Evolutionary conservation across 1,284 basidiomycete species (phyloP).

Genomic region (Ganoderma lucidum): DNA sequence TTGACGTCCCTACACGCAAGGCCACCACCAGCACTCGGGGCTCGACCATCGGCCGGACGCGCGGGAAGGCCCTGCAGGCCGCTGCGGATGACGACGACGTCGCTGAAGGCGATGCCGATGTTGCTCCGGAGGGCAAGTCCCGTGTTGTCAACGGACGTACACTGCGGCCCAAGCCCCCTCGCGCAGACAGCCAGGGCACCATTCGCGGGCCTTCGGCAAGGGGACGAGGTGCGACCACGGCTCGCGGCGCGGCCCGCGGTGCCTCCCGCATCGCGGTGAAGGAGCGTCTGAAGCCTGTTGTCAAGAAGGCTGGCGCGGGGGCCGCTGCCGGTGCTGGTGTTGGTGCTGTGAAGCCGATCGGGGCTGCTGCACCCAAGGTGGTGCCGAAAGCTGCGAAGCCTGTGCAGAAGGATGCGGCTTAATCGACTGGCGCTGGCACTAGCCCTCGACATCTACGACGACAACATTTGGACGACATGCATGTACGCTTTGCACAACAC

Average conservation of each 20-base stretch:
- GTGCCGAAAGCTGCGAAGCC: slow-evolving; percentile 5
- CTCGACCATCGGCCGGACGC: slow-evolving; percentile 21
- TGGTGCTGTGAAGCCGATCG: not conserved
- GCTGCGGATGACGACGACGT: slow-evolving; percentile 13
- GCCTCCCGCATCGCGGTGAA: slow-evolving; percentile 25
- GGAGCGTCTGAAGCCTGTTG: slow-evolving; percentile 18
- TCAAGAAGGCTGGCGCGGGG: slow-evolving; percentile 21
- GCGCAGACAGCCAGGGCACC: slow-evolving; percentile 24
- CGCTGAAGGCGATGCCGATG: slow-evolving; percentile 16
- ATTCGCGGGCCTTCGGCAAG: slow-evolving; percentile 17
- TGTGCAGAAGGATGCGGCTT: not conserved
- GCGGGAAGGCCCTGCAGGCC: slow-evolving; percentile 19
- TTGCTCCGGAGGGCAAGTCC: slow-evolving; percentile 22
- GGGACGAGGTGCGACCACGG: slow-evolving; percentile 11
- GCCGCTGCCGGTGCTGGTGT: not conserved
- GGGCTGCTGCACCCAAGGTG: slow-evolving; percentile 4
- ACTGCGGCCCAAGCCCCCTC: slow-evolving; percentile 25
- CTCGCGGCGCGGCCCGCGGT: not conserved
- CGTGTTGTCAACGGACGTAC: slow-evolving; percentile 20
- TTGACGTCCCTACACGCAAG: slow-evolving; percentile 25
- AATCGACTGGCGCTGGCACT: not conserved
- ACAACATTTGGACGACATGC: slow-evolving; percentile 5
- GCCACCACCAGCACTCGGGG: slow-evolving; percentile 16
- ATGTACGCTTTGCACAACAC: not conserved
- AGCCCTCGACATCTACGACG: not conserved